Percentiles rank a stretch among this genome's conserved stretches.
Conservation (phyloP, 2,329 filamentous ascomycete species). For the Penicillium sp. region DNA sequence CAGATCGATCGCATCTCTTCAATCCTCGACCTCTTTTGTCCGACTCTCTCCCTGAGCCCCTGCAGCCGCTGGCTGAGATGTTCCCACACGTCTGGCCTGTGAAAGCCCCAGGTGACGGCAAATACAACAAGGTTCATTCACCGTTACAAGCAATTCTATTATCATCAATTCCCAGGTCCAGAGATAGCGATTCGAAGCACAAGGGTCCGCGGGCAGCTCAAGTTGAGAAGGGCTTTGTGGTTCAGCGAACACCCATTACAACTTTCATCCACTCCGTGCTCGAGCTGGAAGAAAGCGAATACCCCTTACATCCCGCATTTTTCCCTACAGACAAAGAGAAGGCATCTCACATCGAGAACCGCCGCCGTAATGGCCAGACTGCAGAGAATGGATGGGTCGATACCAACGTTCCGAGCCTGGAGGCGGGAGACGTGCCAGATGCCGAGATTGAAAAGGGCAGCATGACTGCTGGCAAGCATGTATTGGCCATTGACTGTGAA, state of each 20-base stretch:
- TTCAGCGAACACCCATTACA: slow-evolving; percentile 75
- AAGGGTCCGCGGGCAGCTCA: slow-evolving; percentile 56
- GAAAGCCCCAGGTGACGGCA: slow-evolving; percentile 78
- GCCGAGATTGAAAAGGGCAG: slow-evolving; percentile 71
- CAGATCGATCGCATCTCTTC: slow-evolving; percentile 30
- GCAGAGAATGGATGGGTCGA: slow-evolving; percentile 71
- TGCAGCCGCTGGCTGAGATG: slow-evolving; percentile 69
- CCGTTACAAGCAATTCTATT: slow-evolving; percentile 80
- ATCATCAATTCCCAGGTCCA: slow-evolving; percentile 63
- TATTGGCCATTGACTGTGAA: slow-evolving; percentile 87
- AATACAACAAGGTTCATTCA: slow-evolving; percentile 74
- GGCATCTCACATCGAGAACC: slow-evolving; percentile 49
- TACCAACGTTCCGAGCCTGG: slow-evolving; percentile 61
- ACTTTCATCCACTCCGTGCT: slow-evolving; percentile 67
- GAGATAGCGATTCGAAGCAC: slow-evolving; percentile 51
- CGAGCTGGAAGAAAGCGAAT: slow-evolving; percentile 78
- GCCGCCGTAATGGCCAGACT: slow-evolving; percentile 49
- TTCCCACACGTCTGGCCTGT: slow-evolving; percentile 89
- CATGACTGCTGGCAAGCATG: slow-evolving; percentile 71
- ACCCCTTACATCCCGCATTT: slow-evolving; percentile 73
- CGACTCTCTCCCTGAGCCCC: slow-evolving; percentile 41
- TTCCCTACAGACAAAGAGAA: slow-evolving; percentile 56
- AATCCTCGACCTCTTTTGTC: slow-evolving; percentile 31
- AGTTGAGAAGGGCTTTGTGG: slow-evolving; percentile 62
- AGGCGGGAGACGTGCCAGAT: slow-evolving; percentile 64